Evolutionary conservation across 352 stramenopile species (phyloP).

Genomic region (Pythium monospermum): DNA sequence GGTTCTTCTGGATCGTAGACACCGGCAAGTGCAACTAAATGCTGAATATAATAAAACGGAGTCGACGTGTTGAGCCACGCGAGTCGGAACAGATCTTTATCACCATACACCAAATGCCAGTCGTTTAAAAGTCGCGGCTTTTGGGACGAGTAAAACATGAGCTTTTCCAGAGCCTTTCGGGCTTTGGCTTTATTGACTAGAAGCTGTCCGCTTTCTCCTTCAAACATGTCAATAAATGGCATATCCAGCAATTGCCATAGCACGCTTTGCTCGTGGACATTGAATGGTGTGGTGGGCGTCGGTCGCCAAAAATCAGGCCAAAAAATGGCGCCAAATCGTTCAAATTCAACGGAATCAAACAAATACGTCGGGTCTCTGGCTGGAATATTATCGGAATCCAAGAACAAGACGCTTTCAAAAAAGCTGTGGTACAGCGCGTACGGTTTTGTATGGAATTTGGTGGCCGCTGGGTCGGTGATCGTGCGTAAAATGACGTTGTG

Average conservation of each 20-base stretch:
- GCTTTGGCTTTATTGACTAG: slow-evolving; percentile 52
- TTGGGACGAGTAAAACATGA: slow-evolving; percentile 78
- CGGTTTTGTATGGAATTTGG: slow-evolving; percentile 72
- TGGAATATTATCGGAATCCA: slow-evolving; percentile 82
- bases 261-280: slow-evolving; percentile 62
- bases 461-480: slow-evolving; percentile 55
- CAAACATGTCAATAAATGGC: slow-evolving; percentile 84
- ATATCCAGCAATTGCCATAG: slow-evolving; percentile 76
- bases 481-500: slow-evolving; percentile 54
- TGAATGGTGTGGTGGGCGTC: slow-evolving; percentile 52
- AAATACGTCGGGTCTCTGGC: slow-evolving; percentile 76
- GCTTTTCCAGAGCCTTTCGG: slow-evolving; percentile 42
- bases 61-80: slow-evolving; percentile 74
- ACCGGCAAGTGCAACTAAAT: slow-evolving; percentile 48
- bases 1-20: slow-evolving; percentile 39
- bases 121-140: slow-evolving; percentile 52
- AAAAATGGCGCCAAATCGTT: slow-evolving; percentile 60
- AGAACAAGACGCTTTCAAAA: slow-evolving; percentile 74
- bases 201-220: slow-evolving; percentile 78
- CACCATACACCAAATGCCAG: slow-evolving; percentile 63
- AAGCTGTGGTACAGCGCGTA: slow-evolving; percentile 72
- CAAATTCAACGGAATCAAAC: slow-evolving; percentile 65
- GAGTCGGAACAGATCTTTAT: slow-evolving; percentile 76
- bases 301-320: slow-evolving; percentile 85
- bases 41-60: slow-evolving; percentile 63